Conservation (phyloP, 768 basidiomycete species). For the Amylocystis lapponica region DNA sequence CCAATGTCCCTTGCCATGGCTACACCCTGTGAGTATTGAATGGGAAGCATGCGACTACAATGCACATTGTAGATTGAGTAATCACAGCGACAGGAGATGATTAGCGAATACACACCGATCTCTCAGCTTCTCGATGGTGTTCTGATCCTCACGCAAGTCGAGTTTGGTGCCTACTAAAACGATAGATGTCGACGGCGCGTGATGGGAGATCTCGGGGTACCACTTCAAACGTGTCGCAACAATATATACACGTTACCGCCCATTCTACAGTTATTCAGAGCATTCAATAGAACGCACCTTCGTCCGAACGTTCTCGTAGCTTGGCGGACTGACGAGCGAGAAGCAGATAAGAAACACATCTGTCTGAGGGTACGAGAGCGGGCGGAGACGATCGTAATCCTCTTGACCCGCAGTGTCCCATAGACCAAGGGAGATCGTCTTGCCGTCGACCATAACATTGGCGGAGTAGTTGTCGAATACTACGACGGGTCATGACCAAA, state of each 20-base stretch:
- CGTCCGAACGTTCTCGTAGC: slow-evolving; percentile 97
- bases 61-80: slow-evolving; percentile 1
- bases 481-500: slow-evolving; percentile 21
- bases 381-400: slow-evolving; percentile 96
- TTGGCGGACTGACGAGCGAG: slow-evolving; percentile 95
- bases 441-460: slow-evolving; percentile 98
- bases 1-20: slow-evolving; percentile 91
- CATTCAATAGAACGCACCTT: slow-evolving; percentile 53
- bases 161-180: slow-evolving; percentile 96
- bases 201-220: slow-evolving; percentile 96
- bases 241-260: slow-evolving; percentile 1
- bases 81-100: slow-evolving; percentile 6
- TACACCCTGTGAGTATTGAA: slow-evolving; percentile 87
- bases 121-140: slow-evolving; percentile 87
- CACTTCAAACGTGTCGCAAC: slow-evolving; percentile 69
- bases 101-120: slow-evolving; percentile 61
- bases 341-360: slow-evolving; percentile 99
- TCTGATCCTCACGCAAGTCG: slow-evolving; percentile 92
- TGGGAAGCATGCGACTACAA: slow-evolving; percentile 88
- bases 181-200: slow-evolving; percentile 90
- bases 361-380: slow-evolving; percentile 97
- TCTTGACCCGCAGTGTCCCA: slow-evolving; percentile 99
- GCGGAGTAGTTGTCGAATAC: slow-evolving; percentile 99
- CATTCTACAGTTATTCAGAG: no score
- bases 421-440: slow-evolving; percentile 94